A percentile compares a stretch with the other conserved stretches of the same genome.
Conservation (phyloP, 176 grass and related monocot genomes). For the Lolium multiflorum region DNA sequence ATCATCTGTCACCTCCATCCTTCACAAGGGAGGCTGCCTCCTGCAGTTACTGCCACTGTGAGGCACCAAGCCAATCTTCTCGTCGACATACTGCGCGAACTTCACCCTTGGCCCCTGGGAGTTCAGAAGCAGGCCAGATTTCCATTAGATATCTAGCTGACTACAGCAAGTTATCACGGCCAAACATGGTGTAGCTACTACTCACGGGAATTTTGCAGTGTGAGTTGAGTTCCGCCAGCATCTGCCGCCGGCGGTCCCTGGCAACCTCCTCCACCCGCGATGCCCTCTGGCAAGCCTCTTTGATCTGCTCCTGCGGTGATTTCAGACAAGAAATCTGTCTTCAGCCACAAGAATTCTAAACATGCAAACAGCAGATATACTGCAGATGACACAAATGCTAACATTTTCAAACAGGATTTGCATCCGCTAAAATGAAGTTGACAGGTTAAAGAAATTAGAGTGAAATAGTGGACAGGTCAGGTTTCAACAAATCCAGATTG, state of each 20-base stretch:
- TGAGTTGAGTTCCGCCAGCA: conserved; percentile 66
- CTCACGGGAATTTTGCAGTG: conserved; percentile 76
- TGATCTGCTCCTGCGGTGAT: conserved; percentile 37
- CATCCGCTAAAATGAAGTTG: not conserved
- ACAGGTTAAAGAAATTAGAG: not conserved
- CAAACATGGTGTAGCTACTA: not conserved
- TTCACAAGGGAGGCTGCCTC: not conserved
- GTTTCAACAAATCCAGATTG: no score
- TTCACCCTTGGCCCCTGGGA: conserved; percentile 67
- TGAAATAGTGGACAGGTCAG: not conserved
- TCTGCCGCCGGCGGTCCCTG: conserved; percentile 57
- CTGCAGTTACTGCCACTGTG: not conserved
- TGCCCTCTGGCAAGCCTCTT: conserved; percentile 56
- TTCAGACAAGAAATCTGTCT: not conserved
- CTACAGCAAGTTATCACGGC: not conserved
- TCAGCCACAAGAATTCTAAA: not conserved
- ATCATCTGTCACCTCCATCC: not conserved
- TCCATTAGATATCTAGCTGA: not conserved
- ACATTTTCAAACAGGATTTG: not conserved
- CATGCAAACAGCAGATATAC: no score
- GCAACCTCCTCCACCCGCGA: conserved; percentile 62
- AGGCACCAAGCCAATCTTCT: conserved; percentile 36
- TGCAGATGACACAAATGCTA: not conserved
- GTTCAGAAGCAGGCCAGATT: not conserved
- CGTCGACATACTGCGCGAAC: conserved; percentile 57